Evolutionary conservation across 2,329 filamentous ascomycete genomes (phyloP).

Genomic region (Curvularia spicifera): DNA sequence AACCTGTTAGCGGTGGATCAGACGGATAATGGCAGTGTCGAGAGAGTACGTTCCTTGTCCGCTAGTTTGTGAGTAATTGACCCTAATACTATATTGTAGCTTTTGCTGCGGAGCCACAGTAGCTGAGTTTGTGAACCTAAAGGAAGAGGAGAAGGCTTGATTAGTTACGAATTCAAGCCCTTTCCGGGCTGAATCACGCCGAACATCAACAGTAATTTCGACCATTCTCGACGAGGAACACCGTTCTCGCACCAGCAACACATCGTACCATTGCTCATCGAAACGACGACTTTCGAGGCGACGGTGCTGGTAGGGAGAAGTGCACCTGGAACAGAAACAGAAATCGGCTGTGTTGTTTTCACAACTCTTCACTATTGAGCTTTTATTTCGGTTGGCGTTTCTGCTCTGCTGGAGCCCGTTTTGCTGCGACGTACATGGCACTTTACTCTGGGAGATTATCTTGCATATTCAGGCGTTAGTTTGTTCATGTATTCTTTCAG

Average conservation of each 20-base stretch:
- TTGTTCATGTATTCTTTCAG: neutral
- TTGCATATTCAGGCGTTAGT: conserved; percentile 18
- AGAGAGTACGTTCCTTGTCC: conserved; percentile 56
- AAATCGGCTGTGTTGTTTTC: conserved; percentile 4
- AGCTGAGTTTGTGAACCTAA: conserved; percentile 45
- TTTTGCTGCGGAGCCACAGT: conserved; percentile 58
- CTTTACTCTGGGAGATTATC: conserved; percentile 1
- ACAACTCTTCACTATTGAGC: neutral
- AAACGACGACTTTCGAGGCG: neutral
- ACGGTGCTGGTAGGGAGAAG: neutral
- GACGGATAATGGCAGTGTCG: conserved; percentile 66
- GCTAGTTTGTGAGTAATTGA: conserved; percentile 27
- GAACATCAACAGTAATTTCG: neutral
- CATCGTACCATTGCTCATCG: neutral
- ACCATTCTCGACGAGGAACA: neutral
- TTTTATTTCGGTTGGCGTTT: conserved; percentile 3
- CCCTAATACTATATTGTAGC: conserved; percentile 36
- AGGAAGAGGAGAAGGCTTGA: conserved; percentile 29
- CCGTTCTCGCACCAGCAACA: neutral
- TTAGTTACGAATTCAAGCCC: conserved; percentile 11
- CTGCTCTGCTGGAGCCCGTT: conserved; percentile 1
- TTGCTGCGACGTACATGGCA: conserved; percentile 3
- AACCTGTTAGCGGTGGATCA: conserved; percentile 65
- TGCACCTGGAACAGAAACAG: conserved; percentile 1
- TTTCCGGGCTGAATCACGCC: neutral